A percentile compares a stretch with the other conserved stretches of the same genome.
Conservation (phyloP, 345 rosid genomes). For the Euphorbia tirucalli region DNA sequence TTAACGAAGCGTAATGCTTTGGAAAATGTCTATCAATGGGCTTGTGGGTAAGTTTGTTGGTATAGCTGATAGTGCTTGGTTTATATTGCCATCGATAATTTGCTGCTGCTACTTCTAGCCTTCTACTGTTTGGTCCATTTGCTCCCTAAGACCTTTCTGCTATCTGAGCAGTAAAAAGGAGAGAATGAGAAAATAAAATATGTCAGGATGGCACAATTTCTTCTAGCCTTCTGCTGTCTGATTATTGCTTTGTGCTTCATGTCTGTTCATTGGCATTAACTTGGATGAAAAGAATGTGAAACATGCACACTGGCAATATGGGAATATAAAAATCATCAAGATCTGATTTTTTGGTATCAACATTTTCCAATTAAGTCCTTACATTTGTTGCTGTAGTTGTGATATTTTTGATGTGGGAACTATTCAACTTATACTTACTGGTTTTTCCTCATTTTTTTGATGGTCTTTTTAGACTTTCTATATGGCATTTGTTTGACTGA, state of each 20-base stretch:
- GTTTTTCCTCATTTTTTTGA: background rate
- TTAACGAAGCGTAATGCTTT: conserved; percentile 70
- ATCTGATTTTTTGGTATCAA: background rate
- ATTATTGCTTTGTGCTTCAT: background rate
- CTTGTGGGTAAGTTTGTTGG: conserved; percentile 64
- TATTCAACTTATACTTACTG: background rate
- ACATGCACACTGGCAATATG: background rate
- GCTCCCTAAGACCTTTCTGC: background rate
- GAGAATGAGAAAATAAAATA: background rate
- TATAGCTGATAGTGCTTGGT: background rate
- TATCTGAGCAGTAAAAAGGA: background rate
- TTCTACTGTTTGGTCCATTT: background rate
- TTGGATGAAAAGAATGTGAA: background rate
- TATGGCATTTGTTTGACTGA: background rate
- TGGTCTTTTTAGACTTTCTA: background rate
- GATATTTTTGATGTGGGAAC: background rate
- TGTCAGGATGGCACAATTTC: background rate
- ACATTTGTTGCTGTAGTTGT: background rate
- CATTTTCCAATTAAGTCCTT: background rate
- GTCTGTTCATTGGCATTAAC: background rate
- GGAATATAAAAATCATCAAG: background rate
- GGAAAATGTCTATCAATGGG: conserved; percentile 87
- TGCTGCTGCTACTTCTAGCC: background rate
- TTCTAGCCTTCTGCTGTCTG: no score
- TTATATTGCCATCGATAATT: background rate